Conservation (phyloP, 345 rosid genomes). For the Noccaea bulbosa region DNA sequence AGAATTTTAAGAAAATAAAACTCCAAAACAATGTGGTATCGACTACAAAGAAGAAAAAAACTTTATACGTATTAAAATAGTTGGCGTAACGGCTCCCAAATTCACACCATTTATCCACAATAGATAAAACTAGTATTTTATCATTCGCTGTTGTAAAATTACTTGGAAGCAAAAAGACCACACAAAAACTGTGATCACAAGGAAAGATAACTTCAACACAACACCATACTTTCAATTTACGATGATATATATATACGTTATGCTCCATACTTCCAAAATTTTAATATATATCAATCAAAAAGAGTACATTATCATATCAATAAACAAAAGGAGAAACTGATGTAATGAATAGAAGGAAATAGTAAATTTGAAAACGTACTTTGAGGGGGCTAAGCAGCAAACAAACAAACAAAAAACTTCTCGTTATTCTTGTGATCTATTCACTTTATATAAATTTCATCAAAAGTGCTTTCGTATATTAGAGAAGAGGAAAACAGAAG, state of each 20-base stretch:
- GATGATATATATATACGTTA: neutral
- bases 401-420: neutral
- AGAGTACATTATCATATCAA: slow-evolving; percentile 20
- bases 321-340: neutral
- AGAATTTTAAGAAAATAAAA: too few relatives aligned
- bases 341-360: neutral
- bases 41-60: too few relatives aligned
- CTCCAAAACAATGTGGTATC: too few relatives aligned
- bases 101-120: too few relatives aligned
- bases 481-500: neutral
- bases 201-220: slow-evolving; percentile 7
- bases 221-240: neutral
- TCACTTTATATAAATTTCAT: neutral
- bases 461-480: neutral
- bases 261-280: neutral
- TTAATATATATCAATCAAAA: neutral
- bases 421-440: slow-evolving; percentile 27
- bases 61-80: too few relatives aligned
- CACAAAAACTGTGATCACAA: slow-evolving; percentile 8
- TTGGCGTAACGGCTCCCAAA: too few relatives aligned
- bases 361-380: slow-evolving; percentile 8
- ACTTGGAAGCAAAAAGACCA: neutral
- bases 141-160: too few relatives aligned
- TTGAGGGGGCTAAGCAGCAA: slow-evolving; percentile 1
- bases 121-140: too few relatives aligned